Evolutionary conservation across 345 rosid genomes (phyloP).

Genomic region (Citrus maxima): DNA sequence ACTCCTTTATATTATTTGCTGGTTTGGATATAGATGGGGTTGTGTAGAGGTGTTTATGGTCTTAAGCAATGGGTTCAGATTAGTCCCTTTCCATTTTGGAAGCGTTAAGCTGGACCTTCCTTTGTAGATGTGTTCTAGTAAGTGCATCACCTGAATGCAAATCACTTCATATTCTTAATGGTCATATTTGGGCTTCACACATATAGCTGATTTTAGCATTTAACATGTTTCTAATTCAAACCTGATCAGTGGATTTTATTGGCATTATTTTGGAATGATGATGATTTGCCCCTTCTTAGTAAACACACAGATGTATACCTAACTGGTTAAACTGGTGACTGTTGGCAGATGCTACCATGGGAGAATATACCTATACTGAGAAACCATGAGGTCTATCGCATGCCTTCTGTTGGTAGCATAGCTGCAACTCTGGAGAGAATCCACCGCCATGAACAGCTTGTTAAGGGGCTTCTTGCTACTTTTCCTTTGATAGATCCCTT

Average conservation of each 20-base stretch:
- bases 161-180: neutral
- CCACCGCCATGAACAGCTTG: slow-evolving; percentile 33
- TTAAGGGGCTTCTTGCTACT: slow-evolving; percentile 30
- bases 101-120: neutral
- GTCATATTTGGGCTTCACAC: neutral
- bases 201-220: neutral
- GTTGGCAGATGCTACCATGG: slow-evolving; percentile 95
- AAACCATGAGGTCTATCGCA: slow-evolving; percentile 87
- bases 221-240: neutral
- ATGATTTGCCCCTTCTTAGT: neutral
- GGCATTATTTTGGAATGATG: neutral
- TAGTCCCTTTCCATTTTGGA: neutral
- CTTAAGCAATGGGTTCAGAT: neutral
- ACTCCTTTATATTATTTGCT: neutral
- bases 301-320: neutral
- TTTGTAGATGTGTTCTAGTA: neutral
- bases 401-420: slow-evolving; percentile 93
- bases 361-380: slow-evolving; percentile 82
- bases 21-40: neutral
- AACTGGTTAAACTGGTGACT: slow-evolving; percentile 16
- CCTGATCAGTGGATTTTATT: neutral
- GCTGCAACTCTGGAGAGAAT: slow-evolving; percentile 48
- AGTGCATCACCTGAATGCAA: neutral
- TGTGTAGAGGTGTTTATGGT: neutral
- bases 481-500: slow-evolving; percentile 83